Conservation (phyloP, 495 filamentous ascomycete species). For the Sporormia fimetaria region DNA sequence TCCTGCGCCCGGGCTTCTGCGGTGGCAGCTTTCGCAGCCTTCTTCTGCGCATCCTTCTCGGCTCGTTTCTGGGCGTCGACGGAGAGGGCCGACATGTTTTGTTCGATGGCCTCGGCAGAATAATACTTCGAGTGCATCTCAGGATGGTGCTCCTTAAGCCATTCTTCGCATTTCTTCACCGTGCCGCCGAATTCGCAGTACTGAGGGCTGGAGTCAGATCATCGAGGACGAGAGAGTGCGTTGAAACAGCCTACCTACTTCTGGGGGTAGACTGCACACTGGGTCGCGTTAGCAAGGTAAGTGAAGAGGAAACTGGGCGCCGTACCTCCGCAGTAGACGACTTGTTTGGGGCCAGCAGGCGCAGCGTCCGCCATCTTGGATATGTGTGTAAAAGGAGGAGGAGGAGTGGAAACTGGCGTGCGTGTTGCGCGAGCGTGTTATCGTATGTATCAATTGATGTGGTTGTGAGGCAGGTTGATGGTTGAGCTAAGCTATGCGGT, state of each 20-base stretch:
- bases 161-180: slow-evolving; percentile 96
- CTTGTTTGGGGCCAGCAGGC: slow-evolving; percentile 38
- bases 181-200: slow-evolving; percentile 98
- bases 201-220: slow-evolving; percentile 38
- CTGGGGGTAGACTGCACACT: slow-evolving; percentile 91
- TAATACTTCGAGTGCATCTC: slow-evolving; percentile 67
- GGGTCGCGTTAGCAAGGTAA: slow-evolving; percentile 14
- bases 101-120: slow-evolving; percentile 71
- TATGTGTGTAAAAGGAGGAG: too few species aligned
- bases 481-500: too few species aligned
- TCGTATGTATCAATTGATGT: too few species aligned
- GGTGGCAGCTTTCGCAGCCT: slow-evolving; percentile 81
- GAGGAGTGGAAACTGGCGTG: too few species aligned
- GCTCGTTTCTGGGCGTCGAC: slow-evolving; percentile 83
- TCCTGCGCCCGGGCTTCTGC: slow-evolving; percentile 69
- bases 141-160: slow-evolving; percentile 67
- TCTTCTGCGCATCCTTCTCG: slow-evolving; percentile 87
- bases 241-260: slow-evolving; percentile 56
- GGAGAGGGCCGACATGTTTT: slow-evolving; percentile 72
- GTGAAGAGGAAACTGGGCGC: background rate
- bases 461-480: too few species aligned
- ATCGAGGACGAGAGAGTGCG: background rate
- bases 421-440: too few species aligned
- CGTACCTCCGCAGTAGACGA: slow-evolving; percentile 76
- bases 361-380: too few species aligned